Conservation (phyloP, 768 basidiomycete genomes). For the Boletus reticuloceps region DNA sequence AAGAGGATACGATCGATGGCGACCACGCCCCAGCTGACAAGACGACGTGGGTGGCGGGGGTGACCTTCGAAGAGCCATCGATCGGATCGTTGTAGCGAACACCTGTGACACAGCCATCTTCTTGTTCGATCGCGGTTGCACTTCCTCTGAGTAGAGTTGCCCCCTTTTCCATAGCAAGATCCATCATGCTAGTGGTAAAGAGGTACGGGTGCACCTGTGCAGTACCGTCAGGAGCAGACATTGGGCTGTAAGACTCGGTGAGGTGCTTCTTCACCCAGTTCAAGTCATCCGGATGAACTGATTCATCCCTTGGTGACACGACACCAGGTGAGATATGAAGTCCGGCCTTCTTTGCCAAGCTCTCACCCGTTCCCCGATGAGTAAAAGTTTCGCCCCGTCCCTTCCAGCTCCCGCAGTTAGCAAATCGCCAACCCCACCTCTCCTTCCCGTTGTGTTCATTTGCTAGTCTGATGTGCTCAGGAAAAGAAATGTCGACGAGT, state of each 20-base stretch:
- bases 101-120: conserved; percentile 42
- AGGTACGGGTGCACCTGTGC: conserved; percentile 77
- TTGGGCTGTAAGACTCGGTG: conserved; percentile 58
- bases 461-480: conserved; percentile 73
- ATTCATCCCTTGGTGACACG: conserved; percentile 20
- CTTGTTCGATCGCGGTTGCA: conserved; percentile 46
- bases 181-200: conserved; percentile 72
- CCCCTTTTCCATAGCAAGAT: conserved; percentile 56
- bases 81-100: conserved; percentile 38
- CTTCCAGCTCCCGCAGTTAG: conserved; percentile 71
- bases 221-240: conserved; percentile 51
- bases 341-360: no score
- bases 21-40: conserved; percentile 91
- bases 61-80: conserved; percentile 25
- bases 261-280: conserved; percentile 55
- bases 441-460: conserved; percentile 62
- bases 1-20: conserved; percentile 48
- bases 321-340: conserved; percentile 4
- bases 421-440: conserved; percentile 82
- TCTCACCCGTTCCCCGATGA: conserved; percentile 31
- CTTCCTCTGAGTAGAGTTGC: conserved; percentile 46
- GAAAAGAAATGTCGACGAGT: conserved; percentile 60
- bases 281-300: conserved; percentile 49
- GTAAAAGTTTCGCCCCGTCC: conserved; percentile 48
- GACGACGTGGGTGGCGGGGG: conserved; percentile 67